Evolutionary conservation across 768 basidiomycete genomes (phyloP), one percentile per base, ranked within the genome.

Genomic region (Gloeophyllum trabeum): DNA sequence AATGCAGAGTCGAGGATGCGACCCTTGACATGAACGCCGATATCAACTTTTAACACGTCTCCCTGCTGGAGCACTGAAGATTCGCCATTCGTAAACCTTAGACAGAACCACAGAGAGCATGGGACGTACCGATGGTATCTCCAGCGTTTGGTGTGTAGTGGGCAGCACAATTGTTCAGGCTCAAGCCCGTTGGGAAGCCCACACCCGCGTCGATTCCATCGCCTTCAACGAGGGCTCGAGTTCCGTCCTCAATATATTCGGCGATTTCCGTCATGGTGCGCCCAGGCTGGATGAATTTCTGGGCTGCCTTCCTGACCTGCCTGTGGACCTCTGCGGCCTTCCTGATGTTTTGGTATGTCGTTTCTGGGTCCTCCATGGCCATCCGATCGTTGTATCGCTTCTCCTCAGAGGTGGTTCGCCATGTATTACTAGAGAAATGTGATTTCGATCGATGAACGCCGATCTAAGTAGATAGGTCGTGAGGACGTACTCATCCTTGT

Each of bases 1-100:
- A 98, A 98, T 3, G 96, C 96, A 38, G 93, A 97, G 59, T 99
- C 96, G 21, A 80, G 58, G 45, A 98, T 99, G 40, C 89, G 72
- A n/a, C 94, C 96, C 53, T 85, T 86, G 25, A 98, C 92, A 49
- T 99, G 96, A 3, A 98, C 92, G 40, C 96, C 96, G 52, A 99
- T 76, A 56, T 99, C 96, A 38, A 99, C 91, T 65, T 99, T 98
- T 48, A 99, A 68, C 14, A 97, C 84, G 55, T 98, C 94, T 26
- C 80, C 77, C 43, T 75, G 63, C 56, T 83, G 70, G 24, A 98
- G 65, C 20, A 92, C 93, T 93, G 56, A 22, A 34, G 22, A 34
- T 24, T 14, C 14, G 6, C 21, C 34, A 42, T 28, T 24, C 34
- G 13, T n/a, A 19, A 19, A 38, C 43, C 48, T 24, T 25, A 25